Evolutionary conservation across 768 basidiomycete species (phyloP), one percentile per base, ranked within the genome.

Genomic region (Pisolithus orientalis): DNA sequence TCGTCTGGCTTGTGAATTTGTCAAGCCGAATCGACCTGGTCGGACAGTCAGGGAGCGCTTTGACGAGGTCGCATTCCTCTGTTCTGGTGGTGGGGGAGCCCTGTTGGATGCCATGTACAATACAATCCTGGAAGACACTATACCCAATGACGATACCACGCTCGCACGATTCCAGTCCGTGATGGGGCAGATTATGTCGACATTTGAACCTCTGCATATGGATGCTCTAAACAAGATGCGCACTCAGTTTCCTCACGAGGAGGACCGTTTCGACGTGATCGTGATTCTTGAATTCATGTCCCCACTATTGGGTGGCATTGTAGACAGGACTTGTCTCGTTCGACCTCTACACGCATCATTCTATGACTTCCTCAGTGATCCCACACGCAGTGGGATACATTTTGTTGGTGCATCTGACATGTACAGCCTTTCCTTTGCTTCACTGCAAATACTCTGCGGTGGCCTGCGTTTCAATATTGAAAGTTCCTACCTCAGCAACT

Each of bases 331-430:
- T 3, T 14, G 6, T 9, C 48, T 52, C 3, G 49, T 64, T 34
- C 54, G 45, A n/a, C 50, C 58, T 7, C 53, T 65, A 11, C 66
- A 68, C 42, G 44, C 61, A 16, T 68, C 66, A 3, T 64, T 68
- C 53, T 46, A 31, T 14, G 66, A 69, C 25, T 69, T 62, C 47
- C 54, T 65, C 9, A 51, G 38, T 2, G 51, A 59, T 37, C 2
- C 39, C 29, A 16, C 27, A 11, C 53, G 62, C 3, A 57, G 57
- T 40, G 39, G 28, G 21, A 34, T 45, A 9, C 64, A 56, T 24
- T 17, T 11, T 9, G 17, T 21, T 21, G 5, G 40, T 17, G 10
- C 11, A 17, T 17, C n/a, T 8, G 17, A 42, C 17, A 42, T 42
- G 40, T 5, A 42, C 11, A 21, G 17, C 40, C 40, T 42, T 42